Conservation (phyloP, 139 green algal species). For the Micractinium conductrix region DNA sequence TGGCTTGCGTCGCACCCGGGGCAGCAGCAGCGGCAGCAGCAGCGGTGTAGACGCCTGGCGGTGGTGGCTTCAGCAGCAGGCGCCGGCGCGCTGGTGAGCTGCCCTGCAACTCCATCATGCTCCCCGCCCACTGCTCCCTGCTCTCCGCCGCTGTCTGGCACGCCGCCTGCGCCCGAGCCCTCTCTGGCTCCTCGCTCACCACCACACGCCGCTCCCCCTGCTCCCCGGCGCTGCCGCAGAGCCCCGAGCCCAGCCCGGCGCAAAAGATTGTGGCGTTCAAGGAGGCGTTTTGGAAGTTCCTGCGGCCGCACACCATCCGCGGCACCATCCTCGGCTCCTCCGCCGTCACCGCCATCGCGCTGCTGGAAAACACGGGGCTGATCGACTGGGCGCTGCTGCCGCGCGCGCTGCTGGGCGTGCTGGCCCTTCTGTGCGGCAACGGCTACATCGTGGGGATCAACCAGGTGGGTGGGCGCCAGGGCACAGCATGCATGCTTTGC, state of each 20-base stretch:
- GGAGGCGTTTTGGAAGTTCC: slow-evolving; percentile 97
- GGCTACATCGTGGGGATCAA: slow-evolving; percentile 99
- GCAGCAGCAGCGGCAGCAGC: neutral
- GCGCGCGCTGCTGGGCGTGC: slow-evolving; percentile 82
- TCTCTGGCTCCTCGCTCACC: neutral
- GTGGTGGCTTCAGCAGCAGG: slow-evolving; percentile 20
- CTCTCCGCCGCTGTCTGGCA: neutral
- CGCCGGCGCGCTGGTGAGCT: slow-evolving; percentile 26
- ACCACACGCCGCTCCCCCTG: neutral
- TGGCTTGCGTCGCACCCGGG: no score
- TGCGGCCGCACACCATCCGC: slow-evolving; percentile 96
- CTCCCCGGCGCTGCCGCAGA: neutral
- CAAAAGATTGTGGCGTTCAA: slow-evolving; percentile 67
- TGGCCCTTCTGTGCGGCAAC: slow-evolving; percentile 96
- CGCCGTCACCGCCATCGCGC: slow-evolving; percentile 74
- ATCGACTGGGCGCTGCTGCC: slow-evolving; percentile 94
- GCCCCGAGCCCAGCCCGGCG: slow-evolving; percentile 2
- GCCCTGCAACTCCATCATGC: neutral
- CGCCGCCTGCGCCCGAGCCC: neutral
- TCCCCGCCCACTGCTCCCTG: no score
- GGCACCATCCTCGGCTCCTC: slow-evolving; percentile 87
- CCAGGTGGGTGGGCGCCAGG: no score
- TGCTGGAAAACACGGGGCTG: slow-evolving; percentile 71
- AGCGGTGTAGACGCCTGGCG: neutral
- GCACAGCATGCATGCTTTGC: no score